Percentiles rank a stretch among this genome's conserved stretches.
These are phyloP conservation scores for Triticum timopheevii DNA, from an alignment of 176 grass and related monocot species.

Conservation along the genomic window DNA sequence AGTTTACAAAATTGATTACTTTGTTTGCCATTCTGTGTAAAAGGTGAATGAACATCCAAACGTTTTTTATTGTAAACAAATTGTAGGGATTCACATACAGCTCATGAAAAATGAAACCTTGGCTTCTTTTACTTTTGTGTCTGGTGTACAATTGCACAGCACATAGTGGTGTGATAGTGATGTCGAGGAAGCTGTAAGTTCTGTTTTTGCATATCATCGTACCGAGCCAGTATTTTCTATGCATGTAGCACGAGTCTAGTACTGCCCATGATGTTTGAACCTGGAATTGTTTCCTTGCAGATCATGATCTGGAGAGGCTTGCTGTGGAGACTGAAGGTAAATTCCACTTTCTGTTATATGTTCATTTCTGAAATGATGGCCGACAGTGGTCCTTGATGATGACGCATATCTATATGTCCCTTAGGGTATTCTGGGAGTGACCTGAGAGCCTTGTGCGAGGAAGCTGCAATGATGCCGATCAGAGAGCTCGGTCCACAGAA, in stretches of 20 bases:
- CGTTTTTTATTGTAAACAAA: neutral
- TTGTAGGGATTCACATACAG: neutral
- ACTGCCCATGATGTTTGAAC: neutral
- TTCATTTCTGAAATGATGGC: constrained; percentile 14
- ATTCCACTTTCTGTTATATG: constrained; percentile 15
- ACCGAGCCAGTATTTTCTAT: neutral
- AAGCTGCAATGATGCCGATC: constrained; percentile 98
- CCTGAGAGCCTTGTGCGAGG: constrained; percentile 85
- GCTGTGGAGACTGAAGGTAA: constrained; percentile 81
- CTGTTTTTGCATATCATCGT: constrained; percentile 7
- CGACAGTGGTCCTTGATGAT: neutral
- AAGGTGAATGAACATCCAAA: neutral
- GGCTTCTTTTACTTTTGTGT: neutral
- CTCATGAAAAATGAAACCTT: neutral
- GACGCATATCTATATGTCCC: neutral
- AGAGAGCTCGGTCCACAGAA: constrained; percentile 86
- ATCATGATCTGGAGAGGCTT: constrained; percentile 76
- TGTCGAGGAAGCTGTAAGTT: neutral
- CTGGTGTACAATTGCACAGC: neutral
- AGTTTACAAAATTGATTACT: no score
- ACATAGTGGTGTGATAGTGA: neutral
- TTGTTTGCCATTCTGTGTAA: neutral
- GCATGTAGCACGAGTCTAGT: neutral
- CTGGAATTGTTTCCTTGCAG: constrained; percentile 43
- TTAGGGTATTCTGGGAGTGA: constrained; percentile 99